phyloP scores from a whole-genome alignment of 2,329 filamentous ascomycete species.

The Ceratocystis papillata region DNA sequence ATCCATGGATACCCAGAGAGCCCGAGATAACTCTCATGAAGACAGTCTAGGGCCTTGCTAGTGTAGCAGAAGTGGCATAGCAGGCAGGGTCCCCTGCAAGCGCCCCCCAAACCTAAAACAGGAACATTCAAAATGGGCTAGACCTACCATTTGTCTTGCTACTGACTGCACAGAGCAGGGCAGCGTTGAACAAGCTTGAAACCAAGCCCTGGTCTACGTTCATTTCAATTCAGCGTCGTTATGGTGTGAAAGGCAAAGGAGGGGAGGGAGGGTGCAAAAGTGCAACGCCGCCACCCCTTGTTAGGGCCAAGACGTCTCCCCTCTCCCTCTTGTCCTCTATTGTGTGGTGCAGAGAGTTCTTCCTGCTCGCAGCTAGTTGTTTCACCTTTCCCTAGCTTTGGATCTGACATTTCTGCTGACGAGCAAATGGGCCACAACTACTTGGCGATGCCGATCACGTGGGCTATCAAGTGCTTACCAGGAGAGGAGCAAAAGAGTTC shows the following conservation, averaged over 20 bases:
- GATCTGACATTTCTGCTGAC: background rate
- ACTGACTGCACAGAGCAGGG: background rate
- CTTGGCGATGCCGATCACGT: background rate
- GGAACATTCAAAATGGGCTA: background rate
- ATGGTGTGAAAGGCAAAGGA: background rate
- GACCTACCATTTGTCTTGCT: conserved; percentile 1
- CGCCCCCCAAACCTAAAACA: conserved; percentile 4
- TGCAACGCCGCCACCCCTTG: too few species aligned
- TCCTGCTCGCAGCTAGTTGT: background rate
- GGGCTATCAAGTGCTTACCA: too few species aligned
- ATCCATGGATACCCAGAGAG: background rate
- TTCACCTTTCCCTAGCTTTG: background rate
- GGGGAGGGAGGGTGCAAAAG: background rate
- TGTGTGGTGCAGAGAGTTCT: background rate
- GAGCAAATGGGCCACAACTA: background rate
- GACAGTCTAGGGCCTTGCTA: background rate
- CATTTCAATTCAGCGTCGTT: background rate
- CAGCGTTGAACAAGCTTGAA: conserved; percentile 10
- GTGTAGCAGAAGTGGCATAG: background rate
- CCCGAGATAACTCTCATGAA: background rate
- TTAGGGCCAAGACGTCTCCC: too few species aligned
- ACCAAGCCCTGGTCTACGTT: conserved; percentile 1
- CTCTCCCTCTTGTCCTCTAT: too few species aligned
- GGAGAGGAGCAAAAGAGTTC: background rate
- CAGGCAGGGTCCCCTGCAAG: background rate